phyloP scores from a whole-genome alignment of 108 stramenopile species.

The Schizochytrium sp. region DNA sequence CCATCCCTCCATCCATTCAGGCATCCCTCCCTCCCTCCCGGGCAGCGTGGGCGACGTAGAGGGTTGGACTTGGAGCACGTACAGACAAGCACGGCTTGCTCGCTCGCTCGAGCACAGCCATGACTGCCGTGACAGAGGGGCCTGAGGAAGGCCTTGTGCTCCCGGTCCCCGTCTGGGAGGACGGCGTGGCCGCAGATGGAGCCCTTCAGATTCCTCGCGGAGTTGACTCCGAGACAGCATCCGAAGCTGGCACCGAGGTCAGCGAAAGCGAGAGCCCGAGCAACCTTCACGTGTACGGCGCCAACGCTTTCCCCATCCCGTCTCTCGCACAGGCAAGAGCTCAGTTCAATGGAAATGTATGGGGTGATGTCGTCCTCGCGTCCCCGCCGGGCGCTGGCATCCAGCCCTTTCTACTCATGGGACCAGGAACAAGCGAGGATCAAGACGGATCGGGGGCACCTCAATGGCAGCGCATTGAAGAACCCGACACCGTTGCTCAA shows the following conservation, averaged over 20 bases:
- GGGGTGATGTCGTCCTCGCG: background rate
- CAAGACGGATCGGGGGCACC: too few species aligned
- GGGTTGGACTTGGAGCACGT: too few species aligned
- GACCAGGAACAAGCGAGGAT: background rate
- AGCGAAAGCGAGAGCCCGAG: background rate
- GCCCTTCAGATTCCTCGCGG: background rate
- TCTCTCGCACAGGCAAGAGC: background rate
- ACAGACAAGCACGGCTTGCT: too few species aligned
- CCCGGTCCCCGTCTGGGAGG: background rate
- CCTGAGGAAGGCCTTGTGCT: too few species aligned
- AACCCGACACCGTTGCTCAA: background rate
- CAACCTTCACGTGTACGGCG: background rate
- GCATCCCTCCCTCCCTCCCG: too few species aligned
- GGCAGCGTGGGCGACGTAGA: too few species aligned
- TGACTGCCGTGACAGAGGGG: too few species aligned
- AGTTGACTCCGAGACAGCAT: background rate
- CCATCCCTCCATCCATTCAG: too few species aligned
- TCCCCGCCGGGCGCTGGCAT: background rate
- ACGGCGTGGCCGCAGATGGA: background rate
- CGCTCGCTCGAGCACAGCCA: too few species aligned
- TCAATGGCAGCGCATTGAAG: background rate
- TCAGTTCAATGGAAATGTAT: background rate
- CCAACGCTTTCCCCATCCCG: background rate
- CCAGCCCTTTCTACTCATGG: background rate
- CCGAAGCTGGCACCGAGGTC: background rate